phyloP scores from a whole-genome alignment of 176 grass and related monocot species.

The Hordeum marinum region DNA sequence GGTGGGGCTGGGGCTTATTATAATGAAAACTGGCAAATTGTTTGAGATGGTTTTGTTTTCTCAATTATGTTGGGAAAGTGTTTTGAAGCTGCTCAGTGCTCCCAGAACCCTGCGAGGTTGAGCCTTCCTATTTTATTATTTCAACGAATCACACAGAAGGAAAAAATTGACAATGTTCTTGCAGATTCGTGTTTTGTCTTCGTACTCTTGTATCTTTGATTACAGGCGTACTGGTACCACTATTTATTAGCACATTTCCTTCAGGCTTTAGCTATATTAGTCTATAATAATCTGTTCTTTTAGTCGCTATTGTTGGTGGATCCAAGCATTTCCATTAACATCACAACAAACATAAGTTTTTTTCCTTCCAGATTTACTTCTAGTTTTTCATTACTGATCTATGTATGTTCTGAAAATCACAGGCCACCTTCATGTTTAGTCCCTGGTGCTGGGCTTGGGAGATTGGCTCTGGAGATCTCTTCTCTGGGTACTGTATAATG shows the following conservation, averaged over 20 bases:
- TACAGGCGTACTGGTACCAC: neutral
- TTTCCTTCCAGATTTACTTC: neutral
- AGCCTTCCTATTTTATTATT: neutral
- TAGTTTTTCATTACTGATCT: neutral
- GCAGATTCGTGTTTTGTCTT: constrained; percentile 2
- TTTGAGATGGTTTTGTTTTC: constrained; percentile 10
- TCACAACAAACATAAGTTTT: constrained; percentile 15
- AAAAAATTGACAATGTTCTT: neutral
- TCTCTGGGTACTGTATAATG: constrained; percentile 59
- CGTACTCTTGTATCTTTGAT: neutral
- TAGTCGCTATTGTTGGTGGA: neutral
- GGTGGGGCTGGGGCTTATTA: too few species aligned
- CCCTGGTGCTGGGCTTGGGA: constrained; percentile 92
- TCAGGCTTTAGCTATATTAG: neutral
- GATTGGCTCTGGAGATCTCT: constrained; percentile 94
- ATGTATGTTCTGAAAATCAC: constrained; percentile 37
- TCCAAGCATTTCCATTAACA: neutral
- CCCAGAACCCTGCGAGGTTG: constrained; percentile 19
- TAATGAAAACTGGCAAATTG: too few species aligned
- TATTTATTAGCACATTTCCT: neutral
- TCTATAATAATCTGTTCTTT: constrained; percentile 11
- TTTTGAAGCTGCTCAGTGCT: neutral
- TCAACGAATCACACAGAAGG: neutral
- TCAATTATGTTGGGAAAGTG: neutral
- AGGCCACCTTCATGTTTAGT: constrained; percentile 94